Percentiles rank a stretch among this genome's conserved stretches.
phyloP scores from a whole-genome alignment of 2,329 filamentous ascomycete genomes.

The Phaeomoniella chlamydospora region DNA sequence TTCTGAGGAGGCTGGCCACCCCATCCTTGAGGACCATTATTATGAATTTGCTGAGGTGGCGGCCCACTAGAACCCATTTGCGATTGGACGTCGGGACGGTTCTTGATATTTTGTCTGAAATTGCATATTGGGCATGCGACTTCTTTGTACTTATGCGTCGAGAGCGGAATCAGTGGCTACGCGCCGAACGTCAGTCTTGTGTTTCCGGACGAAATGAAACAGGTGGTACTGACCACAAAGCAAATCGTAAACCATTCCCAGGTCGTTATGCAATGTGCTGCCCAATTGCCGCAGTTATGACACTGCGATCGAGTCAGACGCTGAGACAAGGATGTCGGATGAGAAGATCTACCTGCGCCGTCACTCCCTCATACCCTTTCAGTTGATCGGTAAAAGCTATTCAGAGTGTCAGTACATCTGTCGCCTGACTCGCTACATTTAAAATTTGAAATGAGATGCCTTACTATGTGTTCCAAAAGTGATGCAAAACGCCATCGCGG shows the following conservation, averaged over 20 bases:
- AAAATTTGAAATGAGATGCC: no score
- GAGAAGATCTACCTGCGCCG: not conserved
- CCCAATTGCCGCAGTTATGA: conserved; percentile 2
- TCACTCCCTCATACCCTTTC: conserved; percentile 1
- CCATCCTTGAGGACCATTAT: conserved; percentile 4
- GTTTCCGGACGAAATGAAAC: not conserved
- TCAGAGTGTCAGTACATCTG: not conserved
- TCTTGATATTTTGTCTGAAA: conserved; percentile 12
- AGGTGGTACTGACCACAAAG: not conserved
- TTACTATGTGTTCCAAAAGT: conserved; percentile 1
- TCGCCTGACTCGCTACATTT: no score
- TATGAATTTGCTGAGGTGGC: conserved; percentile 1
- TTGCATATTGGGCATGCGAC: conserved; percentile 12
- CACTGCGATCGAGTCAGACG: conserved; percentile 1
- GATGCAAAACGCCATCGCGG: conserved; percentile 1
- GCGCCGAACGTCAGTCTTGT: conserved; percentile 2
- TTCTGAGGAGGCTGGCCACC: conserved; percentile 5
- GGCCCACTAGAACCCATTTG: conserved; percentile 5
- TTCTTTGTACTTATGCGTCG: conserved; percentile 4
- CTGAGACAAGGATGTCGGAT: no score
- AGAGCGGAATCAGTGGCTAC: conserved; percentile 3
- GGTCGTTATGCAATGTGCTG: conserved; percentile 6
- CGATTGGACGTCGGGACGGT: conserved; percentile 12
- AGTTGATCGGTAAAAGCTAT: conserved; percentile 1
- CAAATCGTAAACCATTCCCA: conserved; percentile 3